Base-by-base conservation (phyloP, 2,329 filamentous ascomycete species). In the Ilyonectria sp. region DNA sequence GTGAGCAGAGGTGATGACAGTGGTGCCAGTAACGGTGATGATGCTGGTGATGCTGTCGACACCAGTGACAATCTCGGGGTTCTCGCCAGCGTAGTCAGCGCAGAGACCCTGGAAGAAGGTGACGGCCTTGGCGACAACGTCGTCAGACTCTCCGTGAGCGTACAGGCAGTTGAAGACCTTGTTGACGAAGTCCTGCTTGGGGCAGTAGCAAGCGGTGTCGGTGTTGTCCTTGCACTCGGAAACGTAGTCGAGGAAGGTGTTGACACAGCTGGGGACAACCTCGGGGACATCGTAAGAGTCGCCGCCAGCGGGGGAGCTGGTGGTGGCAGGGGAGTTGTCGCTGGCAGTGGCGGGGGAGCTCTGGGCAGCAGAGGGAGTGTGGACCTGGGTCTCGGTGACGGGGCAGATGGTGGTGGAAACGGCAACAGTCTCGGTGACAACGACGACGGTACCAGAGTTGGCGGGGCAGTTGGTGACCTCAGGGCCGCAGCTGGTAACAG, bases 71-170 rank as follows among this genome's bases (percentile, higher is more conserved):
- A 98, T 93, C 71, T 87, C 93, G n/a, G 95, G 94, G 88, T 98
- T 97, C 79, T 88, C 75, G 17, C 87, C 85, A 40, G 94, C 87
- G 82, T 92, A 91, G 60, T 87, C 83, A 65, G 93, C 94, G 85
- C 95, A 98, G 83, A 98, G 93, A 80, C 95, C 95, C 82, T 95
- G 92, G 86, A 98, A 92, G 89, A 93, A 97, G 76, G 89, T 88
- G 67, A 96, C 87, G 68, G 94, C 93, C 74, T 90, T 83, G 61
- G 89, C 86, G 74, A 95, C 86, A 78, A 93, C 88, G 52, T 88
- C 84, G 68, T 91, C 87, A 66, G 87, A 87, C 67, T 87, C 86
- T 71, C 91, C 92, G 87, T 94, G 92, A 64, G 94, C 89, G 77
- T 91, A 90, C 75, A 98, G 86, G 84, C 95, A 98, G 69, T 88